These are phyloP conservation scores for Acanthamoeba lenticulata DNA, from an alignment of 208 protist species.

Conservation along the genomic window DNA sequence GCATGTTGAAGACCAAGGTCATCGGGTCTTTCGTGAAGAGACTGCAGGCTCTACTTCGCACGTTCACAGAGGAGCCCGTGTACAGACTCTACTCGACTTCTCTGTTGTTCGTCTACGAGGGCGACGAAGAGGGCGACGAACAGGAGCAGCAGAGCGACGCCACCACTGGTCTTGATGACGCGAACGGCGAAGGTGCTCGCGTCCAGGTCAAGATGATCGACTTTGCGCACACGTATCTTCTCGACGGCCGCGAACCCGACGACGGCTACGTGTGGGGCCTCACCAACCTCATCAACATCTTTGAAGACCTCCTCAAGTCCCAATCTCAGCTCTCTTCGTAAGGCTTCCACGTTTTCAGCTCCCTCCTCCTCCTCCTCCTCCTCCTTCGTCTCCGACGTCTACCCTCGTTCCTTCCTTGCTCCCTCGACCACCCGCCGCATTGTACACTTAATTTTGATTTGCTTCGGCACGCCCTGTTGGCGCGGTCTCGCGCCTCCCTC, in stretches of 20 bases:
- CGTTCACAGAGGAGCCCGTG: not conserved
- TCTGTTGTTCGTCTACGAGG: slow-evolving; percentile 12
- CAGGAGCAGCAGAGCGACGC: not conserved
- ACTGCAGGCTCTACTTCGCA: not conserved
- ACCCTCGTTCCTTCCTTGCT: not conserved
- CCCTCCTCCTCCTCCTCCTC: not conserved
- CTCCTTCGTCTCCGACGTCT: not conserved
- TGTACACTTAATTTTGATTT: slow-evolving; percentile 12
- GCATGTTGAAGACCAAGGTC: not conserved
- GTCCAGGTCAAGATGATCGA: slow-evolving; percentile 47
- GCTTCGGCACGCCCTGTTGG: not conserved
- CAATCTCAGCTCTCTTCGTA: not conserved
- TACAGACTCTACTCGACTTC: slow-evolving; percentile 27
- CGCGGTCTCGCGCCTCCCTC: not conserved
- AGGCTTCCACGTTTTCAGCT: not conserved
- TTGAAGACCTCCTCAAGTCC: not conserved
- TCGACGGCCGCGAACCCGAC: not conserved
- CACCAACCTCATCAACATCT: slow-evolving; percentile 14
- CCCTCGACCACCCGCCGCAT: not conserved
- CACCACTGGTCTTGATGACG: not conserved
- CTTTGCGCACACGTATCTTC: slow-evolving; percentile 26
- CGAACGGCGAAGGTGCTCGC: not conserved
- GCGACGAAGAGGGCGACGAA: not conserved
- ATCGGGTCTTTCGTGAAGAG: not conserved
- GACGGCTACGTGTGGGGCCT: slow-evolving; percentile 40